Evolutionary conservation across 805 yeast genomes (phyloP), one percentile per base, ranked within the genome.

Genomic region (Kregervanrija fluxuum): DNA sequence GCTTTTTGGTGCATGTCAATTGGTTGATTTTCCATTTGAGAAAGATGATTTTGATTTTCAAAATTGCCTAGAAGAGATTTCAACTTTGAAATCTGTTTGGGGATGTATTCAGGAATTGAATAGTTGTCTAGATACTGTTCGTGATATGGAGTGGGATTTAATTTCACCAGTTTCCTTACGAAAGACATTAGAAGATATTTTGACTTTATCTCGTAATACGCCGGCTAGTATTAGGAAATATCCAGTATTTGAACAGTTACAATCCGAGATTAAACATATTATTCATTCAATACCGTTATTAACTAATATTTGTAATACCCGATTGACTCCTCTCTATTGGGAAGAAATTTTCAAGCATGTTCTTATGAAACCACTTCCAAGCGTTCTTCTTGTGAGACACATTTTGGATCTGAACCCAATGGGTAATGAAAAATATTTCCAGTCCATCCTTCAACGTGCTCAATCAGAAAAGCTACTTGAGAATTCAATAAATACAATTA

Each of bases 311-410:
- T 75, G 73, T 45, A 73, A 79, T 4, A 82, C 73, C 0, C 71
- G 78, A 0, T 60, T 90, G 49, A 74, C 74, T 43, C 71, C 70
- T 0, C 68, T 89, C 16, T 97, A 90, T 55, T 80, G 96, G 89
- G 64, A 64, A 13, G 49, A 54, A 9, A 58, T 82, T 2, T 75
- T 74, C 49, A 48, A 58, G 11, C 59, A 55, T 11, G 47, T 71
- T 5, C 15, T 14, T 1, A 42, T 43, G 6, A 39, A 38, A 10
- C 33, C 30, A 11, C 41, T 46, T 12, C 55, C 62, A 8, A 45
- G 38, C 4, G 47, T 62, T 0, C 50, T 82, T 44, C 65, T 72
- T 0, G 60, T 87, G 2, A 80, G 80, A 1, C 75, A 82, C 49
- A 74, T 90, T 2, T 73, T 91, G 76, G 70, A 70, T 33, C 59